phyloP scores from a whole-genome alignment of 2,329 filamentous ascomycete species.

The Aspergillus quadricinctus region DNA sequence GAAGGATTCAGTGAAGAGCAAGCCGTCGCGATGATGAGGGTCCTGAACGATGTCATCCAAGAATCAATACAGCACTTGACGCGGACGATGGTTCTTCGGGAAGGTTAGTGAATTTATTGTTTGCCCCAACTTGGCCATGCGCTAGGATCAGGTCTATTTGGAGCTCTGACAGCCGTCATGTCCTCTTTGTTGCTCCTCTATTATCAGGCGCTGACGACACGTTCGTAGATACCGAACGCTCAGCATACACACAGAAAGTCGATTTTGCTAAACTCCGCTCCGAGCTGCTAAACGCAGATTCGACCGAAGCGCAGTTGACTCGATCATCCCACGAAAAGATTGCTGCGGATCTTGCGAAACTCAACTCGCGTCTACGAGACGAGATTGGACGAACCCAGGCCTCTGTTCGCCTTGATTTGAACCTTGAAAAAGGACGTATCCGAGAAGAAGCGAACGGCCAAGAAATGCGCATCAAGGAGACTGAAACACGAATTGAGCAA shows the following conservation, averaged over 20 bases:
- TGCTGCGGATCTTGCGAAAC: slow-evolving; percentile 89
- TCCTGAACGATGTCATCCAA: slow-evolving; percentile 93
- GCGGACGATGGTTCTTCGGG: slow-evolving; percentile 93
- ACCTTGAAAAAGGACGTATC: slow-evolving; percentile 94
- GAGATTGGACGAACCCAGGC: slow-evolving; percentile 94
- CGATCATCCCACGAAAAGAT: slow-evolving; percentile 86
- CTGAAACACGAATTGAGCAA: slow-evolving; percentile 96
- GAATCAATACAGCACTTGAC: slow-evolving; percentile 98
- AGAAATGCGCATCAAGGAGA: slow-evolving; percentile 98
- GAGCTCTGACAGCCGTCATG: neutral
- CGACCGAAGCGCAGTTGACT: slow-evolving; percentile 83
- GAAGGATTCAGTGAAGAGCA: slow-evolving; percentile 97
- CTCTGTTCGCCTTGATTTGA: slow-evolving; percentile 85
- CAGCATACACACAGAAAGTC: slow-evolving; percentile 76
- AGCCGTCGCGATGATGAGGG: slow-evolving; percentile 96
- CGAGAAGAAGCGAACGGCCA: slow-evolving; percentile 93
- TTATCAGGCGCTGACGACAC: neutral
- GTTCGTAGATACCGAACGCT: slow-evolving; percentile 43
- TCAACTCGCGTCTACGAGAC: slow-evolving; percentile 82
- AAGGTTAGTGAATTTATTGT: slow-evolving; percentile 58
- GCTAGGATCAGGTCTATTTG: neutral
- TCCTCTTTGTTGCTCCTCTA: neutral
- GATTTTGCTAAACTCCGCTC: slow-evolving; percentile 97
- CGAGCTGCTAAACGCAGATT: slow-evolving; percentile 87
- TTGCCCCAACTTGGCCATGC: neutral